Conservation (phyloP, 2,329 filamentous ascomycete genomes). For the Claviceps fusiformis region DNA sequence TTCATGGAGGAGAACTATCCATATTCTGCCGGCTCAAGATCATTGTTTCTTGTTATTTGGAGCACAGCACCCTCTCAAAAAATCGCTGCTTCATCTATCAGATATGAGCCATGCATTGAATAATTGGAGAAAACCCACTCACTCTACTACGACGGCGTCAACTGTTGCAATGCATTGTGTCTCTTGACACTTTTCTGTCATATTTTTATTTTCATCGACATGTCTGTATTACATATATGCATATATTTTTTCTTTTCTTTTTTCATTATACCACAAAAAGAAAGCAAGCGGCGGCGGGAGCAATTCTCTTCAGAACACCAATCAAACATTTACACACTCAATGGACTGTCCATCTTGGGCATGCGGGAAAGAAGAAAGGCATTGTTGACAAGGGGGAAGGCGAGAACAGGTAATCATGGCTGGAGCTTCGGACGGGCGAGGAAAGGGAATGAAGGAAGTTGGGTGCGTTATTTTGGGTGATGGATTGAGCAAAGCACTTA, state of each 20-base stretch:
- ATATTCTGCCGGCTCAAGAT: neutral
- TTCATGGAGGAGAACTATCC: neutral
- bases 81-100: neutral
- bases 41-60: neutral
- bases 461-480: neutral
- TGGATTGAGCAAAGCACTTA: neutral
- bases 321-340: neutral
- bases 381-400: too few relatives aligned
- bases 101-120: neutral
- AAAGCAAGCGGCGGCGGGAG: neutral
- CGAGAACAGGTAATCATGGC: neutral
- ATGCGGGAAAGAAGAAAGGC: neutral
- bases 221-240: neutral
- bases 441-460: neutral
- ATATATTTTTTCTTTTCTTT: neutral
- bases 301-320: neutral
- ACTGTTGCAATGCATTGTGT: neutral
- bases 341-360: neutral
- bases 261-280: slow-evolving; percentile 2
- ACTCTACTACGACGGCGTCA: neutral
- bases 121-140: neutral
- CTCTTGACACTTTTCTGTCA: neutral
- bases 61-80: neutral
- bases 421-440: neutral
- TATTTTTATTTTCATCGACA: neutral